These are phyloP conservation scores for Debaryomyces coudertii DNA, from an alignment of 1,139 yeast species.

Conservation along the genomic window DNA sequence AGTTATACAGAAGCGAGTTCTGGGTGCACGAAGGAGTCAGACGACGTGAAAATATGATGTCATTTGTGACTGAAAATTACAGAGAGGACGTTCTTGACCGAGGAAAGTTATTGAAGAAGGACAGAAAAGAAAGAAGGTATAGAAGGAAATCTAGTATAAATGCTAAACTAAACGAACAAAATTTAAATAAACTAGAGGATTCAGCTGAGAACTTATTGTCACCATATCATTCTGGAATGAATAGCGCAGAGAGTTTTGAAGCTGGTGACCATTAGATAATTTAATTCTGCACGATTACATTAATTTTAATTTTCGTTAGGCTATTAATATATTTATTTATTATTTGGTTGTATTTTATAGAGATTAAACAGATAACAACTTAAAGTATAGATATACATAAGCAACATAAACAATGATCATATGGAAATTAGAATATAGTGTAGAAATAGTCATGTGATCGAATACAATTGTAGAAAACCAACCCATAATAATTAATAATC, in stretches of 20 bases:
- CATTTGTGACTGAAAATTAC: conserved; percentile 29
- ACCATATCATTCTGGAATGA: conserved; percentile 12
- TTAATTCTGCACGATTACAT: conserved; percentile 4
- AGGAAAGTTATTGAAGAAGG: conserved; percentile 36
- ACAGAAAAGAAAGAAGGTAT: conserved; percentile 41
- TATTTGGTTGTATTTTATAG: neutral
- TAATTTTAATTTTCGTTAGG: neutral
- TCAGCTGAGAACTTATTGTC: conserved; percentile 7
- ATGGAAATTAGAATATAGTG: neutral
- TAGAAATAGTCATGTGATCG: neutral
- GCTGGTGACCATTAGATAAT: conserved; percentile 1
- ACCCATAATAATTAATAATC: conserved; percentile 4
- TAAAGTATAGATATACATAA: too few relatives aligned
- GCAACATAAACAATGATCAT: too few relatives aligned
- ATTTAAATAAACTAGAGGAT: conserved; percentile 25
- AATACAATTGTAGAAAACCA: neutral
- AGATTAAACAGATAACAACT: neutral
- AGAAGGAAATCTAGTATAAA: conserved; percentile 30
- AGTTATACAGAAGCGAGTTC: conserved; percentile 85
- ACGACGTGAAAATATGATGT: conserved; percentile 52
- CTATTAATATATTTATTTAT: neutral
- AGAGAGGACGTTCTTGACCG: conserved; percentile 21
- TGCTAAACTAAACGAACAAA: conserved; percentile 30
- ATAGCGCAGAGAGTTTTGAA: conserved; percentile 4
- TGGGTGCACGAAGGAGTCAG: conserved; percentile 87